phyloP scores from a whole-genome alignment of 345 rosid species.

The Arabidopsis suecica region DNA sequence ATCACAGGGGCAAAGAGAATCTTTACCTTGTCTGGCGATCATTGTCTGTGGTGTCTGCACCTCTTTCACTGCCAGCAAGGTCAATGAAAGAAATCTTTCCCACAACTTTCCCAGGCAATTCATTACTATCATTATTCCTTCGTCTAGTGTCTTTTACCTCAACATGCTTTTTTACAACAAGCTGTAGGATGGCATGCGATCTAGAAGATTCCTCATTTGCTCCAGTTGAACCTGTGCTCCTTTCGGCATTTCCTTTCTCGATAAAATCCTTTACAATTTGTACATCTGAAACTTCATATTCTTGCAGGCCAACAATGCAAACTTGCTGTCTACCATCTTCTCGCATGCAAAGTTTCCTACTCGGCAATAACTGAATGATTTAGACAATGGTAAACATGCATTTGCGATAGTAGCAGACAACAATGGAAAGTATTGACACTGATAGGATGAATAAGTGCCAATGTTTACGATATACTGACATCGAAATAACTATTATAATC shows the following conservation, averaged over 20 bases:
- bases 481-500: slow-evolving; percentile 12
- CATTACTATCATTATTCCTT: slow-evolving; percentile 80
- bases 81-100: slow-evolving; percentile 99
- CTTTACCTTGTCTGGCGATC: slow-evolving; percentile 91
- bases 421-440: background rate
- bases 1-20: slow-evolving; percentile 10
- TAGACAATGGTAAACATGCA: slow-evolving; percentile 22
- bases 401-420: slow-evolving; percentile 19
- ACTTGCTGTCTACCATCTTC: slow-evolving; percentile 99
- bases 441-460: slow-evolving; percentile 5
- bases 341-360: slow-evolving; percentile 98
- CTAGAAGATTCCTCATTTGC: slow-evolving; percentile 99
- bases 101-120: slow-evolving; percentile 73
- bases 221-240: slow-evolving; percentile 98
- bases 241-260: slow-evolving; percentile 91
- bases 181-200: slow-evolving; percentile 98
- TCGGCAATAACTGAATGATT: slow-evolving; percentile 31
- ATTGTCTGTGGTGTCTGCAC: slow-evolving; percentile 98
- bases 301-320: slow-evolving; percentile 98
- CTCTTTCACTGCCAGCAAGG: slow-evolving; percentile 99
- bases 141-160: slow-evolving; percentile 86
- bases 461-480: slow-evolving; percentile 6
- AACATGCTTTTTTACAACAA: slow-evolving; percentile 79
- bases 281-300: slow-evolving; percentile 93
- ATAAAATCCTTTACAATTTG: slow-evolving; percentile 91